Evolutionary conservation across 1,284 basidiomycete species (phyloP).

Genomic region (Takashimella tepidaria): DNA sequence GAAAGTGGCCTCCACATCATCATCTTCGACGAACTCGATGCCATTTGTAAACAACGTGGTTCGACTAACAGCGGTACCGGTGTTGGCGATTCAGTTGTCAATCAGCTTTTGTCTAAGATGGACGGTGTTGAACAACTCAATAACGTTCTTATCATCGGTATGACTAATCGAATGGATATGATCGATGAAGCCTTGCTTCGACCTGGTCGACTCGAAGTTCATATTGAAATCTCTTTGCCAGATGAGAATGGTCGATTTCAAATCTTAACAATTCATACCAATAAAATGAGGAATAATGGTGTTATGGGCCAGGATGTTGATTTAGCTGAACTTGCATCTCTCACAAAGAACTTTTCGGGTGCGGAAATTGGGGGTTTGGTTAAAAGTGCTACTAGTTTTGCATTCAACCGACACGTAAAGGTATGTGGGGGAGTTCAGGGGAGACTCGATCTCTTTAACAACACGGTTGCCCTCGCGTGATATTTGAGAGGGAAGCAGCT

Average conservation of each 20-base stretch:
- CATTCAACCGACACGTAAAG: slow-evolving; percentile 96
- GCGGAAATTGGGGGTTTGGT: slow-evolving; percentile 95
- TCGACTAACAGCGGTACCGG: slow-evolving; percentile 83
- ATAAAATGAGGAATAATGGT: slow-evolving; percentile 86
- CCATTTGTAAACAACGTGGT: slow-evolving; percentile 97
- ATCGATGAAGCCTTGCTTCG: slow-evolving; percentile 97
- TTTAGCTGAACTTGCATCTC: slow-evolving; percentile 70
- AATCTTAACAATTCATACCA: slow-evolving; percentile 92
- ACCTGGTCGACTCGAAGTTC: slow-evolving; percentile 98
- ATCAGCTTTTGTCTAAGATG: slow-evolving; percentile 99
- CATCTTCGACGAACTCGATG: slow-evolving; percentile 96
- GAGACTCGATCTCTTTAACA: slow-evolving; percentile 12
- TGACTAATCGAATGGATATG: slow-evolving; percentile 99
- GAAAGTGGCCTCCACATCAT: slow-evolving; percentile 98
- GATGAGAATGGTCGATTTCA: slow-evolving; percentile 90
- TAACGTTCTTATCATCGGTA: slow-evolving; percentile 99
- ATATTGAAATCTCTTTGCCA: slow-evolving; percentile 98
- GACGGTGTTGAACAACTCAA: slow-evolving; percentile 99
- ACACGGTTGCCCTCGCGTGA: neutral
- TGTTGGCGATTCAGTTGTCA: slow-evolving; percentile 97
- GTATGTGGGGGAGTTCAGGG: too few species aligned
- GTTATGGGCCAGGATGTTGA: slow-evolving; percentile 89
- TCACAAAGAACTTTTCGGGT: slow-evolving; percentile 97
- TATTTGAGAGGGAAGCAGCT: neutral
- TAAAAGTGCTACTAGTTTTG: slow-evolving; percentile 97